Percentiles rank a stretch among this genome's conserved stretches.
Conservation (phyloP, 495 filamentous ascomycete species). For the Daldinia loculata region DNA sequence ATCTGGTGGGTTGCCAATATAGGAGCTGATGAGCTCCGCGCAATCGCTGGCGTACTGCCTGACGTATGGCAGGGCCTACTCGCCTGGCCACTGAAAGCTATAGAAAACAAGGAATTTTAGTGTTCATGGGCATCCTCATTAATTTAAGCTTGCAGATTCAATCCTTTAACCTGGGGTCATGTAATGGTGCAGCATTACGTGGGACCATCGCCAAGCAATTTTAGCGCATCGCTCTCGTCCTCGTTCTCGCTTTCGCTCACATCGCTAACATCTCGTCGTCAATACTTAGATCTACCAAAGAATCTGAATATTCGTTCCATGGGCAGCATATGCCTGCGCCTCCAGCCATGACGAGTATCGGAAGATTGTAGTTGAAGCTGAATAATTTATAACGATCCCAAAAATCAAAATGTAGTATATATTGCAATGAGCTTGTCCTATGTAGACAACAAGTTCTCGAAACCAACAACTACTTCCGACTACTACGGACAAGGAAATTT, state of each 20-base stretch:
- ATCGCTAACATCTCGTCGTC: neutral
- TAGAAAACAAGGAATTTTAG: conserved; percentile 15
- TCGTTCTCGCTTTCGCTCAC: conserved; percentile 14
- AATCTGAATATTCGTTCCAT: neutral
- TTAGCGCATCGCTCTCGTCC: conserved; percentile 1
- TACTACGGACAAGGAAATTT: neutral
- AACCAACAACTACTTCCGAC: neutral
- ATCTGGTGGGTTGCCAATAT: conserved; percentile 54
- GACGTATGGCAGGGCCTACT: conserved; percentile 51
- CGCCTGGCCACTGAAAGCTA: conserved; percentile 48
- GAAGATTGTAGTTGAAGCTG: neutral
- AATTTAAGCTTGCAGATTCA: neutral
- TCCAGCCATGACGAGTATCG: neutral
- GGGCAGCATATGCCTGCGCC: neutral
- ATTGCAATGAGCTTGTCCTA: neutral
- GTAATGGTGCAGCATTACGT: neutral
- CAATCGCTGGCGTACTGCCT: conserved; percentile 49
- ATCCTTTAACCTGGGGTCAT: neutral
- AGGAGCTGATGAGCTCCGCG: conserved; percentile 46
- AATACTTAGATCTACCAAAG: neutral
- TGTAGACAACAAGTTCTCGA: neutral
- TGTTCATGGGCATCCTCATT: neutral
- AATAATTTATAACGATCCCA: neutral
- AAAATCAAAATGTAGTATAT: conserved; percentile 2
- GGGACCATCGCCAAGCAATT: neutral